These are phyloP conservation scores for Candida albicans DNA, from an alignment of 1,139 yeast genomes.

Conservation along the genomic window DNA sequence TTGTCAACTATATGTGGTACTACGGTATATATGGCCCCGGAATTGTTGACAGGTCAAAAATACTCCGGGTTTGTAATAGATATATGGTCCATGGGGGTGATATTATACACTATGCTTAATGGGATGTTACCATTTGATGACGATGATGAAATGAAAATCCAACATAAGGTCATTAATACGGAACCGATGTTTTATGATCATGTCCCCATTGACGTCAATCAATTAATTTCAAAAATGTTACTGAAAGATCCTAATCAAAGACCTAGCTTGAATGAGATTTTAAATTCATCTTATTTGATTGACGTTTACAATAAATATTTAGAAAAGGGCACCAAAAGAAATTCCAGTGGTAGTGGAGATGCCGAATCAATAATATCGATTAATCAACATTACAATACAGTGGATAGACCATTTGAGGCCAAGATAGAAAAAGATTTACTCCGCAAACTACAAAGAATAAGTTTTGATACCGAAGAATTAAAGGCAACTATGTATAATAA, in stretches of 20 bases:
- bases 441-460: conserved; percentile 61
- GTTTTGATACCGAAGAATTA: conserved; percentile 65
- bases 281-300: conserved; percentile 62
- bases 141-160: conserved; percentile 68
- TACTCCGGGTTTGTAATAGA: conserved; percentile 85
- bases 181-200: conserved; percentile 58
- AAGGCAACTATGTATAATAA: conserved; percentile 60
- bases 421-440: conserved; percentile 66
- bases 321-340: conserved; percentile 16
- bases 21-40: conserved; percentile 96
- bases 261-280: conserved; percentile 59
- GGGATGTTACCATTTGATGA: conserved; percentile 94
- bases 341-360: conserved; percentile 8
- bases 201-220: conserved; percentile 49
- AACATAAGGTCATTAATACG: conserved; percentile 57
- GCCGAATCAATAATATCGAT: conserved; percentile 42
- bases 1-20: conserved; percentile 92
- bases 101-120: conserved; percentile 82
- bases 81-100: conserved; percentile 91
- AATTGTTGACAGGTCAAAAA: conserved; percentile 62
- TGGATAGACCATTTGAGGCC: conserved; percentile 51
- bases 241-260: conserved; percentile 66
- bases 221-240: conserved; percentile 54
- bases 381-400: conserved; percentile 39
- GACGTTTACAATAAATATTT: conserved; percentile 31